Evolutionary conservation across 352 stramenopile genomes (phyloP), one percentile per base, ranked within the genome.

Genomic region (Phytopythium chamaehyphon): DNA sequence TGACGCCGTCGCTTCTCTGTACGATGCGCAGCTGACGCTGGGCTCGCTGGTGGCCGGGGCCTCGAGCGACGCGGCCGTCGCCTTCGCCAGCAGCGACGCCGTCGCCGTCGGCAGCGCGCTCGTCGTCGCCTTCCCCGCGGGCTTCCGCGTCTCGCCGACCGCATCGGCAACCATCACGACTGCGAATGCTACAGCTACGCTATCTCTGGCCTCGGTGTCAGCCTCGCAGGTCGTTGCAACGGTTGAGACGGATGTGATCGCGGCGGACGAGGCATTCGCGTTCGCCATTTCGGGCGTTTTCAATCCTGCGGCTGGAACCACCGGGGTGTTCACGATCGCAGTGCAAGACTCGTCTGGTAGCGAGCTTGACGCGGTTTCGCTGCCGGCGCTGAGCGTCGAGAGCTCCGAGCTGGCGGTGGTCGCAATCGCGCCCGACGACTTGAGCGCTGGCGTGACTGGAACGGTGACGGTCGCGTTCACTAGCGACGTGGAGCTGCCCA

Each of bases 391-490:
- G 3, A 50, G n/a, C 0, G 76, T 80, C 12, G n/a, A 8, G 1
- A 42, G n/a, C 0, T 57, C 56, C 1, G 33, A 46, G 15, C 61
- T 80, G 40, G 35, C 48, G 3, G 2, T 7, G 1, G 59, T 46
- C 3, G 38, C 26, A 12, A 55, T 80, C 24, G 36, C 39, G 8
- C 63, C 63, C 7, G 62, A 70, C n/a, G 66, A 54, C 14, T 33
- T 68, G 22, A 51, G 68, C 6, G 73, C 60, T 1, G 73, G 68
- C 11, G 59, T 61, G 40, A 43, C 36, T 7, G 62, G 67, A 1
- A 57, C 43, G 8, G 54, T 52, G 9, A 65, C 61, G 1, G 61
- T 82, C 6, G 23, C 59, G 24, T 80, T 85, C 44, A 79, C 56
- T 33, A 80, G 54, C 14, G 63, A 40, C 3, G 68, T 80, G 19